Percentiles rank a stretch among this genome's conserved stretches.
phyloP scores from a whole-genome alignment of 257 asterid species.

The Solanum lignicaule region DNA sequence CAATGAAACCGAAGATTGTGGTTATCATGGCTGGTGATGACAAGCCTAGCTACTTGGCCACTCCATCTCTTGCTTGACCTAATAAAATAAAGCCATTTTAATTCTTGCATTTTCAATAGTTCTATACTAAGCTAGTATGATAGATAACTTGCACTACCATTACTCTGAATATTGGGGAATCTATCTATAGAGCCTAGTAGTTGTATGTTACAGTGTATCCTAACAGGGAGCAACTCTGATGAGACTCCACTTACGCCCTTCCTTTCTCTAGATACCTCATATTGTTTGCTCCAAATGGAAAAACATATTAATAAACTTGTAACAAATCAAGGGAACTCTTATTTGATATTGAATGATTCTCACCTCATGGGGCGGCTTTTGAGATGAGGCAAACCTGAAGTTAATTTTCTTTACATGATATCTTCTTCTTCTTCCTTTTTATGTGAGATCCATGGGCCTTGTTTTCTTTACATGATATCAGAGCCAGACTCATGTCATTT shows the following conservation, averaged over 20 bases:
- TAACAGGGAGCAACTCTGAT: not conserved
- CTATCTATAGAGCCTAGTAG: not conserved
- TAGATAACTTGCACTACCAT: not conserved
- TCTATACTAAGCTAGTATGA: not conserved
- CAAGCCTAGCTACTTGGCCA: conserved; percentile 31
- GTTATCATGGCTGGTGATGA: conserved; percentile 35
- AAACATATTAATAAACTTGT: not conserved
- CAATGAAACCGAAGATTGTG: conserved; percentile 15
- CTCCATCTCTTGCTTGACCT: conserved; percentile 6
- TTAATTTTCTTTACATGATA: not conserved
- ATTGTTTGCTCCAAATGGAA: not conserved
- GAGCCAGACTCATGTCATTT: not conserved
- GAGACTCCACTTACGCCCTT: not conserved
- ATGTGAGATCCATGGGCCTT: too few species aligned
- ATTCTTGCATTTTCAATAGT: not conserved
- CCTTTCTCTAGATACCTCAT: not conserved
- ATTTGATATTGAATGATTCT: not conserved
- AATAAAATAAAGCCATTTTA: not conserved
- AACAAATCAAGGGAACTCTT: not conserved
- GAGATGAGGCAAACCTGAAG: not conserved
- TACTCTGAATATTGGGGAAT: not conserved
- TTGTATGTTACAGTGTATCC: not conserved
- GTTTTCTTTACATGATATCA: not conserved
- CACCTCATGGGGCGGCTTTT: not conserved
- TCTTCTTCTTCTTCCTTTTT: not conserved